These are phyloP conservation scores for Geotrichum fermentans DNA, from an alignment of 1,139 yeast species.

Conservation along the genomic window DNA sequence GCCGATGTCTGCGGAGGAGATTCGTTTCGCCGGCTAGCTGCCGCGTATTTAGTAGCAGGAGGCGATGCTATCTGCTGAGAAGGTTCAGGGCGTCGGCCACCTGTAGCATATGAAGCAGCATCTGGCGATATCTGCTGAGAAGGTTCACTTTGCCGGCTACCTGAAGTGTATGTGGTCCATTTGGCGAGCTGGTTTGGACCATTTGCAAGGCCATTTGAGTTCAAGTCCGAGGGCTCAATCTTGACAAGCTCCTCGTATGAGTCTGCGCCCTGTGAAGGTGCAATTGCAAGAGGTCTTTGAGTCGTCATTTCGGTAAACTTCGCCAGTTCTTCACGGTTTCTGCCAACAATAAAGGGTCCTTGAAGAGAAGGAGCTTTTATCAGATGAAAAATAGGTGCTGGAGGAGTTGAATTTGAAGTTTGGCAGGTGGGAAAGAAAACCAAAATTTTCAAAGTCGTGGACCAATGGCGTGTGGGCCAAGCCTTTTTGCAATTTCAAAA, in stretches of 20 bases:
- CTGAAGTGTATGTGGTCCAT: constrained; percentile 5
- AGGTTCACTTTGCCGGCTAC: constrained; percentile 11
- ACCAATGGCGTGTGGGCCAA: background rate
- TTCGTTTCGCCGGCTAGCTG: too few relatives aligned
- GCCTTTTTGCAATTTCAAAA: constrained; percentile 1
- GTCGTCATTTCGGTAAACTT: background rate
- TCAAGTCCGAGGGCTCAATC: constrained; percentile 3
- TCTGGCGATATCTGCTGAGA: constrained; percentile 5
- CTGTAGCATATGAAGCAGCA: too few relatives aligned
- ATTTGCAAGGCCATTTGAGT: background rate
- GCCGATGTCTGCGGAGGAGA: too few relatives aligned
- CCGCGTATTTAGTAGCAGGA: too few relatives aligned
- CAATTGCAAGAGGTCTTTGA: background rate
- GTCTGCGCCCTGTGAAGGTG: constrained; percentile 5
- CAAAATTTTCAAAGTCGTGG: constrained; percentile 3
- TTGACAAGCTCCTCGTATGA: constrained; percentile 3
- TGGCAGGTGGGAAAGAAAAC: too few relatives aligned
- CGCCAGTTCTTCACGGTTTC: background rate
- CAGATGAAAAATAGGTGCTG: too few relatives aligned
- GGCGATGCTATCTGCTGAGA: too few relatives aligned
- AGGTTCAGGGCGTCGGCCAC: too few relatives aligned
- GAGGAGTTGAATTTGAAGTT: too few relatives aligned
- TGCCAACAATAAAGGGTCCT: background rate
- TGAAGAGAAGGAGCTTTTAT: background rate
- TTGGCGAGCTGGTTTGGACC: background rate